Percentiles rank a stretch among this genome's conserved stretches.
These are phyloP conservation scores for Lactuca saligna DNA, from an alignment of 129 eudicot genomes.

Conservation along the genomic window DNA sequence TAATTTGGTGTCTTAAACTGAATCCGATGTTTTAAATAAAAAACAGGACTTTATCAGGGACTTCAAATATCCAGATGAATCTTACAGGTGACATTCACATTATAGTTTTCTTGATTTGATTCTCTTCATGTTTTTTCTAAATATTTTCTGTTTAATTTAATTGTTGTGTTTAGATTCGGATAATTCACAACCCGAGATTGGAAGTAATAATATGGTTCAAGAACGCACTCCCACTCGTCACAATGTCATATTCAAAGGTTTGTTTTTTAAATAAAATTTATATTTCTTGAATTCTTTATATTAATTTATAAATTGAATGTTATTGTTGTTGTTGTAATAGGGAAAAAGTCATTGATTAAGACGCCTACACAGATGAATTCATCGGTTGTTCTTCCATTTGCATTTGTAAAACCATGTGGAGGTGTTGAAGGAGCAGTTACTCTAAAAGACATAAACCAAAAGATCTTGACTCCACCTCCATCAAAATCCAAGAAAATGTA, in stretches of 20 bases:
- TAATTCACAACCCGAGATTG: conserved; percentile 42
- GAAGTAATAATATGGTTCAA: conserved; percentile 36
- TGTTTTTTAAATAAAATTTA: not conserved
- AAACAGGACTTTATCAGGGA: conserved; percentile 53
- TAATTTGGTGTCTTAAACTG: not conserved
- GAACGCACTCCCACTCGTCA: conserved; percentile 45
- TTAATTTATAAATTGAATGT: no score
- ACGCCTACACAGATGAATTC: conserved; percentile 70
- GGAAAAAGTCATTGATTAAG: conserved; percentile 65
- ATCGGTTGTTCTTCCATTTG: conserved; percentile 82
- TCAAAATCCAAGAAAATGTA: conserved; percentile 46
- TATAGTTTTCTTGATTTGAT: not conserved
- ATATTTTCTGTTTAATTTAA: not conserved
- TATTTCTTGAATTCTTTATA: not conserved
- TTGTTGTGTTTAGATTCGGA: conserved; percentile 47
- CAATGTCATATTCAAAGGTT: conserved; percentile 77
- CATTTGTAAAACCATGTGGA: conserved; percentile 82
- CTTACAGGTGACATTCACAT: conserved; percentile 44
- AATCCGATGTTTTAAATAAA: conserved; percentile 23
- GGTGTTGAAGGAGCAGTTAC: conserved; percentile 77
- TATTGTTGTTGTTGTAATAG: conserved; percentile 34
- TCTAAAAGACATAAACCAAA: conserved; percentile 81
- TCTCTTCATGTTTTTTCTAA: not conserved
- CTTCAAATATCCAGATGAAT: conserved; percentile 54
- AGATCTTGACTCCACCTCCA: conserved; percentile 77